Base-by-base conservation (phyloP, 805 yeast species). In the Cyberlindnera samutprakarnensis region DNA sequence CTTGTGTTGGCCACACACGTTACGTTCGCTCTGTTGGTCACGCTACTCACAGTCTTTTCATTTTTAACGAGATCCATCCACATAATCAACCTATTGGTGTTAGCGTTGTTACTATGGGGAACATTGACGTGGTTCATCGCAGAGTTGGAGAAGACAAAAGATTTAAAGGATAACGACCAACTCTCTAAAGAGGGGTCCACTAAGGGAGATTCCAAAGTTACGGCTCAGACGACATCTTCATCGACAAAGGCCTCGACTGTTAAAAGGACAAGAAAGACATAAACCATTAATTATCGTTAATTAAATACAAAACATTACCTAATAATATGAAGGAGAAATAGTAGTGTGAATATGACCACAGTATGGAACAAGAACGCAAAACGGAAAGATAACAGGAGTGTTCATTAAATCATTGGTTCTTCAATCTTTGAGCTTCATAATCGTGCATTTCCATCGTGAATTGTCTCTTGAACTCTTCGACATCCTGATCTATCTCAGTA, bases 1-100 rank as follows among this genome's bases (percentile, higher is more conserved):
- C 67, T 92, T 31, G 66, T 87, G n/a, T 65, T 68, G 23, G 96
- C 97, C 2, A 90, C 96, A 0, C 96, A 92, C 53, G 68, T 63
- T 2, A 81, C 96, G 2, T 92, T 92, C 49, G 62, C 70, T 1
- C 66, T 80, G 9, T 65, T 92, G 35, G 62, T 76, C 10, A 28
- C 71, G 5, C 67, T 83, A 1, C 64, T 90, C 38, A 39, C 62
- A 1, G 60, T 66, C 36, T 69, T 90, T 60, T 68, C 78, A 19
- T 72, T 68, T 43, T 53, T 75, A 29, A 74, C 83, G 20, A 62
- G 74, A 18, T 40, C 43, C 10, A 67, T 83, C 35, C 98, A 92
- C 56, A 63, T 74, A 53, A 56, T 76, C 47, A 54, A 72, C 37
- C 48, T 78, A 39, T 49, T 68, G 27, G 61, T 72, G 16, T 68